Evolutionary conservation across 1,139 yeast genomes (phyloP), one percentile per base, ranked within the genome.

Genomic region (Scheffersomyces segobiensis): DNA sequence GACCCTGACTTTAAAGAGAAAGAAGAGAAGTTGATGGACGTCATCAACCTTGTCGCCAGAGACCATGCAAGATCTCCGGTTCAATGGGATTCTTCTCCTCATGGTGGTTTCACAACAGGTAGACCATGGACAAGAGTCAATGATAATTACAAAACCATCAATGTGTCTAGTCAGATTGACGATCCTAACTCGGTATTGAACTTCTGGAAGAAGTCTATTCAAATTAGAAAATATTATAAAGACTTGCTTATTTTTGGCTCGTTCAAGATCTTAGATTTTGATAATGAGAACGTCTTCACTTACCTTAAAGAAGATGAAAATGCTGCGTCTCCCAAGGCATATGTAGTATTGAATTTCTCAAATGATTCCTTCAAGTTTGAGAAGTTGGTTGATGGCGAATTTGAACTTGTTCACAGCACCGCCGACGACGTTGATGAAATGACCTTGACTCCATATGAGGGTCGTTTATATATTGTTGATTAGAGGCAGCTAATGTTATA

Each of bases 41-140:
- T 63, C 42, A 69, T 80, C 59, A 71, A 73, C 58, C 65, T 79
- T 56, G 60, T 79, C 19, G 82, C 85, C 17, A 76, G 88, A 68
- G 88, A 85, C 66, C 78, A 86, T 63, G 81, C 87, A 7, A 77
- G 89, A 68, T 77, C 87, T 7, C 89, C 89, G 39, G 82, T 85
- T 62, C 88, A 84, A 66, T 85, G 89, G 89, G 81, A 79, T 60
- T 67, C 67, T 54, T 65, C 76, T 2, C 73, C 66, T 12, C 65
- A 77, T 61, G 86, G 76, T 46, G 88, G 89, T 0, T 85, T 85
- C 68, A 70, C 86, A 17, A 70, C 77, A 2, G 81, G 73, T 39
- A 71, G 71, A 60, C 87, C 89, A 26, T 86, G 89, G 89, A 84
- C 81, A 70, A 73, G 79, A 60, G 81, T 82, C 60, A 82, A 82